Evolutionary conservation across 345 rosid genomes (phyloP).

Genomic region (Eucalyptus virginea): DNA sequence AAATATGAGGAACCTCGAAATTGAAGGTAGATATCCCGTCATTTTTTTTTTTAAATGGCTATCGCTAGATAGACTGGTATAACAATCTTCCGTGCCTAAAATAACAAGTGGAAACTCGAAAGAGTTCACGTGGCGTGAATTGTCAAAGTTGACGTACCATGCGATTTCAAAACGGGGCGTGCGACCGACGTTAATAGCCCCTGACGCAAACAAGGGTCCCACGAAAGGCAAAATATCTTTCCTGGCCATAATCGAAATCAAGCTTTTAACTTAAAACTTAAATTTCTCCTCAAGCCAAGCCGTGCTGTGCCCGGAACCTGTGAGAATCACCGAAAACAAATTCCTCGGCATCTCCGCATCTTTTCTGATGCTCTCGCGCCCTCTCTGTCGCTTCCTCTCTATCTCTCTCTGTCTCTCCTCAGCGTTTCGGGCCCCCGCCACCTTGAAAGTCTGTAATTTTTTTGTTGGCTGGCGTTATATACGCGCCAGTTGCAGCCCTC

Average conservation of each 20-base stretch:
- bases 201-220: not conserved
- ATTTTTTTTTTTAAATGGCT: too few species aligned
- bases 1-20: too few species aligned
- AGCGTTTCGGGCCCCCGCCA: not conserved
- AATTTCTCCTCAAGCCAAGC: not conserved
- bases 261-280: not conserved
- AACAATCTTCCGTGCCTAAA: too few species aligned
- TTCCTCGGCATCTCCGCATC: conserved; percentile 20
- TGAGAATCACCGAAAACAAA: not conserved
- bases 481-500: not conserved
- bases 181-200: not conserved
- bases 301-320: not conserved
- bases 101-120: too few species aligned
- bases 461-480: not conserved
- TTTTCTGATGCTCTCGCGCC: not conserved
- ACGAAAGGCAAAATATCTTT: not conserved
- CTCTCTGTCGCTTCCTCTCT: not conserved
- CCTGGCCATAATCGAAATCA: not conserved
- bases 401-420: not conserved
- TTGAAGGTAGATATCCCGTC: too few species aligned
- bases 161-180: not conserved
- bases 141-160: not conserved
- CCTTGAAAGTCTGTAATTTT: not conserved
- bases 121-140: not conserved
- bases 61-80: too few species aligned